Percentiles rank a stretch among this genome's conserved stretches.
Evolutionary conservation across 768 basidiomycete genomes (phyloP).

Genomic region (Russula dissimulans): DNA sequence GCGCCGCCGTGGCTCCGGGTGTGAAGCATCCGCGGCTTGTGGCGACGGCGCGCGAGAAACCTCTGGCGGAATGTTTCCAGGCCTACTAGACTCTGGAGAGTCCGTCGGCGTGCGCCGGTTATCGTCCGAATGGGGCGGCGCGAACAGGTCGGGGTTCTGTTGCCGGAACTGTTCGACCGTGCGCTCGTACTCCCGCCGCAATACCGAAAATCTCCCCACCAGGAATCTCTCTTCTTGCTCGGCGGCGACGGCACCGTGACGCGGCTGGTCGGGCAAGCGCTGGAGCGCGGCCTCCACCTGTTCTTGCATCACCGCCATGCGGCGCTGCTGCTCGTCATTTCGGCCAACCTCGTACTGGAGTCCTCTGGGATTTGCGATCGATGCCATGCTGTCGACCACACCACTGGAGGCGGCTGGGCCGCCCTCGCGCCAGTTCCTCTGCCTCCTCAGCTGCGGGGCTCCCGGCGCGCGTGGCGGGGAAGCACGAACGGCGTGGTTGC

Average conservation of each 20-base stretch:
- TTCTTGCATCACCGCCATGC: neutral
- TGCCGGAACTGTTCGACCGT: neutral
- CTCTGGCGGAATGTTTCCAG: neutral
- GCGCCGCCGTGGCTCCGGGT: no score
- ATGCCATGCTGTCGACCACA: slow-evolving; percentile 1
- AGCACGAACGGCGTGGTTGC: neutral
- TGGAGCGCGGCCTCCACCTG: no score
- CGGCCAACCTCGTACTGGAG: neutral
- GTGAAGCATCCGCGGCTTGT: neutral
- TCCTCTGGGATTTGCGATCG: neutral
- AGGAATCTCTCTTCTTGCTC: neutral
- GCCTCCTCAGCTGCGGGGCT: neutral
- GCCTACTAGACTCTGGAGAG: no score
- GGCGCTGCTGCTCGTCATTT: neutral
- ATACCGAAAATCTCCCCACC: neutral
- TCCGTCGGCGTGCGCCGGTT: no score
- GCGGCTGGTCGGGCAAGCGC: neutral
- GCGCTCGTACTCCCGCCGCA: neutral
- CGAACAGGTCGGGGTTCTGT: neutral
- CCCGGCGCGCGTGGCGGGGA: neutral
- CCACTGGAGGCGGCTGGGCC: neutral
- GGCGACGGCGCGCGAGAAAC: neutral
- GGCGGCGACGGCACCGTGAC: neutral
- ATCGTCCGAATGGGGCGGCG: neutral
- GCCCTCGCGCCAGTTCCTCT: neutral